Evolutionary conservation across 2,329 filamentous ascomycete genomes (phyloP), one percentile per base, ranked within the genome.

Genomic region (Microcyclospora tardicrescens): DNA sequence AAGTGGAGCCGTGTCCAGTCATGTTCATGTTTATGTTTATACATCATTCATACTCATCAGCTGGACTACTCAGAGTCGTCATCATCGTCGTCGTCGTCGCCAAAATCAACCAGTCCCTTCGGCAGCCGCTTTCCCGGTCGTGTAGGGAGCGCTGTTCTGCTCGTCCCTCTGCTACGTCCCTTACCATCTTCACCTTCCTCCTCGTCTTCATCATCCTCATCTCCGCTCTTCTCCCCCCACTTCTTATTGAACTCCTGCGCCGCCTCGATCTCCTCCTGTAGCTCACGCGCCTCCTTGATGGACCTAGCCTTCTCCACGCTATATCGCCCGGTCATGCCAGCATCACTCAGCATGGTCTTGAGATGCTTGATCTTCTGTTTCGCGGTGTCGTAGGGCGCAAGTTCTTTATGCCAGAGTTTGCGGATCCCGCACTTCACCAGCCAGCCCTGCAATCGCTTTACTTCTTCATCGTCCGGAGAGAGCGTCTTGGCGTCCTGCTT

Each of bases 351-450:
- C 79, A 93, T 81, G 10, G 65, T 65, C 56, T 77, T 84, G 6
- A 98, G 69, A 56, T 95, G 84, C 37, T 70, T 71, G 44, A 95
- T 84, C 67, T 94, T 95, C 36, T 76, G 84, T 43, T 77, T 81
- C 3, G 72, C 57, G 16, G 87, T 82, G 39, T 79, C 73, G 52
- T 75, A 86, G 39, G 77, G 68, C 58, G 84, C 84, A 19, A 98
- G 71, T 61, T 95, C 85, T 46, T 81, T 77, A 36, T 73, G 75
- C 89, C 91, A 98, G 44, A 95, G 74, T 58, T 95, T 96, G 38
- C 85, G 81, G 39, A 95, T 76, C 24, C 89, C 89, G 54, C 89
- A 98, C 61, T 95, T 94, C 34, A 80, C 64, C 6, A 98, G 72
- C 61, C 89, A 85, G 8, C 77, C 75, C 62, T 96, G 89, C 3